These are phyloP conservation scores for Hydnomerulius pinastri DNA, from an alignment of 768 basidiomycete genomes.

Conservation along the genomic window DNA sequence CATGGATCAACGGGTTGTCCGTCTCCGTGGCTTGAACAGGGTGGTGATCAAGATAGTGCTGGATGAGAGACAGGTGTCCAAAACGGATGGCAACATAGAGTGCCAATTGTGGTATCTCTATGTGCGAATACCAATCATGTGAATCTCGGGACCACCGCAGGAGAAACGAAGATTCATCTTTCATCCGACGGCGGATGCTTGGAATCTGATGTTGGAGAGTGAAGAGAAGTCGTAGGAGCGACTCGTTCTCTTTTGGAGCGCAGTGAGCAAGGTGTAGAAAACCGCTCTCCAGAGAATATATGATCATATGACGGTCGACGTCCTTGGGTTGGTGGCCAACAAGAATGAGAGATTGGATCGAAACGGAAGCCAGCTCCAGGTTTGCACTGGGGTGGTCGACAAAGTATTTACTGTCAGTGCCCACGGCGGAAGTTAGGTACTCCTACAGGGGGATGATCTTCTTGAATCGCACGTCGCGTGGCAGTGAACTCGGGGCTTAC, in stretches of 20 bases:
- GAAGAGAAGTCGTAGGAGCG: background rate
- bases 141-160: background rate
- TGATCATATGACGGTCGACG: background rate
- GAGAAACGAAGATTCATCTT: background rate
- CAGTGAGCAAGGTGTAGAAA: background rate
- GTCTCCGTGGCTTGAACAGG: background rate
- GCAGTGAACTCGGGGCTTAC: background rate
- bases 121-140: background rate
- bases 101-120: background rate
- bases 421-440: background rate
- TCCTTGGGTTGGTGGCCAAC: background rate
- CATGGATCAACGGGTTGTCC: background rate
- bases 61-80: background rate
- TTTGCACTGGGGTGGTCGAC: background rate
- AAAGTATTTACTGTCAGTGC: background rate
- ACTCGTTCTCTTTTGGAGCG: background rate
- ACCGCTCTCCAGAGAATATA: background rate
- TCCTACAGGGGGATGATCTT: background rate
- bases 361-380: background rate
- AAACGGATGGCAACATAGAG: background rate
- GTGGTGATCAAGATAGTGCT: background rate
- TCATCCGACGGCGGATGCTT: too few relatives aligned
- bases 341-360: background rate
- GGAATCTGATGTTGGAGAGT: background rate
- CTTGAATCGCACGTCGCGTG: too few relatives aligned